Evolutionary conservation across 1,139 yeast genomes (phyloP).

Genomic region (Debaryomycetaceae sp.): DNA sequence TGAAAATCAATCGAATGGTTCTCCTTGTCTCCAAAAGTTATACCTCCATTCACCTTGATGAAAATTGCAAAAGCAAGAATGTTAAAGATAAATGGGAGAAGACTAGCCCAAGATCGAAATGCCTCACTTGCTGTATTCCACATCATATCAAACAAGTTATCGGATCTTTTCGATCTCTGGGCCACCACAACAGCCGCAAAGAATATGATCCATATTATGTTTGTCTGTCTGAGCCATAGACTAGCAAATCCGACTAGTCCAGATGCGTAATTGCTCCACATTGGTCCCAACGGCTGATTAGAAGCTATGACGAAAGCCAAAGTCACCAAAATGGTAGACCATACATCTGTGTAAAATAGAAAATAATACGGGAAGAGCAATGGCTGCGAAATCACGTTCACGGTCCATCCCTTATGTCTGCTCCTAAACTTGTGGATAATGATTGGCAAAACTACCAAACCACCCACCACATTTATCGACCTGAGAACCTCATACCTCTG

Average conservation of each 20-base stretch:
- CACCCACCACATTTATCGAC: conserved; percentile 62
- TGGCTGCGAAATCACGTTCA: conserved; percentile 60
- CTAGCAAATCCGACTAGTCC: conserved; percentile 54
- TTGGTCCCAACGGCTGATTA: conserved; percentile 14
- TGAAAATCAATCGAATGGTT: conserved; percentile 76
- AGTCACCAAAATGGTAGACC: conserved; percentile 75
- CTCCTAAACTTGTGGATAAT: conserved; percentile 21
- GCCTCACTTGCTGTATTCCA: conserved; percentile 17
- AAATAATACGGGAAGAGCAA: conserved; percentile 68
- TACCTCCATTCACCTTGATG: conserved; percentile 65
- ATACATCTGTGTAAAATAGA: conserved; percentile 87
- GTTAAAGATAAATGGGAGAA: conserved; percentile 54
- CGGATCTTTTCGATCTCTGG: conserved; percentile 36
- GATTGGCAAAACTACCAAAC: conserved; percentile 50
- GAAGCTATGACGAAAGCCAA: conserved; percentile 37
- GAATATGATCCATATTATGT: conserved; percentile 79
- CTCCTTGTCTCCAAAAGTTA: conserved; percentile 83
- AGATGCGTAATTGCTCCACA: conserved; percentile 20
- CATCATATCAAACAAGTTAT: conserved; percentile 7
- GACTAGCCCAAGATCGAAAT: conserved; percentile 20
- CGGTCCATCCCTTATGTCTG: conserved; percentile 41
- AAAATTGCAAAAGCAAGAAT: conserved; percentile 53
- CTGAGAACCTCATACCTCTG: conserved; percentile 47
- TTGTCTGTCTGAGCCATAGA: conserved; percentile 83
- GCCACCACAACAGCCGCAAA: conserved; percentile 49